Base-by-base conservation (phyloP, 2,329 filamentous ascomycete genomes). In the Hymenoscyphus occultus region DNA sequence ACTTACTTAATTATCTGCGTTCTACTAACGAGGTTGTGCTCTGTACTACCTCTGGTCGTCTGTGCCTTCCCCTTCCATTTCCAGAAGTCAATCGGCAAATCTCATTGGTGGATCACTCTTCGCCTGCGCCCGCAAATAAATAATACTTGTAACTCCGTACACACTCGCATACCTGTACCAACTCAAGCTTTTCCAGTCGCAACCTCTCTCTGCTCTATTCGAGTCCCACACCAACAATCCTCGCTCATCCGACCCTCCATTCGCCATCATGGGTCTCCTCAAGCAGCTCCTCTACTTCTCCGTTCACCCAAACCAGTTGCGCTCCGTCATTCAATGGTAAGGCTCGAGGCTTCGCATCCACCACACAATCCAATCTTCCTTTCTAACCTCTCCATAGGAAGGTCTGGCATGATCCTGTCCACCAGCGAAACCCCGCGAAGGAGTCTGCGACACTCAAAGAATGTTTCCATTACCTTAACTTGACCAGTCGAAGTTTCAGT, bases 361-460 rank as follows among this genome's bases (percentile, higher is more conserved):
- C 42, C 40, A 48, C 9, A 32, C 10, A 13, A 31, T 35, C 45
- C 60, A 57, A 12, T 12, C 45, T 51, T 51, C 45, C 5, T 56
- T 64, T n/a, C 64, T 74, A 65, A 74, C 42, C 7, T 48, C 31
- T 10, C 39, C 39, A 59, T 75, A 97, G 93, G 93, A 97, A 96
- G 81, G 81, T 96, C 72, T 98, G 93, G 93, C 95, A 98, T 81
- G 92, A 96, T 69, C 90, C 95, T 13, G 92, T 97, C 22, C 92
- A 98, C 81, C 86, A 84, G 76, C 91, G 94, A 75, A 85, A 97
- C 74, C 83, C 86, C 69, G 82, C 83, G 67, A 91, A 91, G 71
- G 95, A 98, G 79, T 83, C 87, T 35, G 81, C 83, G 62, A 89
- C 89, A 16, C 84, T 96, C 67, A 86, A 86, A 77, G 83, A 87